Evolutionary conservation across 768 basidiomycete species (phyloP), one percentile per base, ranked within the genome.

Genomic region (Russula dissimulans): DNA sequence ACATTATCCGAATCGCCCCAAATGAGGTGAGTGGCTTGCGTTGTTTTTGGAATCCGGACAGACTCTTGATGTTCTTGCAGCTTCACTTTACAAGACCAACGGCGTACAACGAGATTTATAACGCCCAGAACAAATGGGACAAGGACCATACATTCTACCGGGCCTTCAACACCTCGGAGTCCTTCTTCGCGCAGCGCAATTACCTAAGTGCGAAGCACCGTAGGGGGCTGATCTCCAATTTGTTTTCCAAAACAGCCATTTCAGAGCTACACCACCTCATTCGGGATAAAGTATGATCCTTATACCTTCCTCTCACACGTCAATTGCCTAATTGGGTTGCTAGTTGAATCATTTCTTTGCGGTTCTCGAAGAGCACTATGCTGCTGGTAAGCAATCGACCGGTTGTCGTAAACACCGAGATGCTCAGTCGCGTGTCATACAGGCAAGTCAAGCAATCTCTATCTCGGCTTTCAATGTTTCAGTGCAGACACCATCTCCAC

Each of bases 401-500:
- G n/a, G n/a, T 7, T 51, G 18, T 14, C 31, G 29, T 47, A 5
- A n/a, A 34, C 34, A 36, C 34, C 9, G 5, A 9, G 39, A 41
- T 9, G 34, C 50, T 42, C 1, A 26, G 11, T 14, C 6, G 10
- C 15, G n/a, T n/a, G n/a, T n/a, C n/a, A n/a, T 5, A 4, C 22
- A 32, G 57, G 59, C 51, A 62, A 51, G 31, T 71, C 75, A 5
- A 67, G 68, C 3, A 67, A 78, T 56, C 69, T 78, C 64, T 74
- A 72, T 66, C 66, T 73, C 42, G 77, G 76, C 5, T 79, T 76
- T 50, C 71, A 76, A 38, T 75, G 75, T 38, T 69, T 72, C 14
- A 71, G 76, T 11, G 65, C 77, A 61, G 79, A 79, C 61, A 72
- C 77, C 49, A 75, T 80, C 54, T 70, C 76, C 14, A 69, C 72